phyloP scores from a whole-genome alignment of 2,329 filamentous ascomycete species.

The Fusarium scirpi region DNA sequence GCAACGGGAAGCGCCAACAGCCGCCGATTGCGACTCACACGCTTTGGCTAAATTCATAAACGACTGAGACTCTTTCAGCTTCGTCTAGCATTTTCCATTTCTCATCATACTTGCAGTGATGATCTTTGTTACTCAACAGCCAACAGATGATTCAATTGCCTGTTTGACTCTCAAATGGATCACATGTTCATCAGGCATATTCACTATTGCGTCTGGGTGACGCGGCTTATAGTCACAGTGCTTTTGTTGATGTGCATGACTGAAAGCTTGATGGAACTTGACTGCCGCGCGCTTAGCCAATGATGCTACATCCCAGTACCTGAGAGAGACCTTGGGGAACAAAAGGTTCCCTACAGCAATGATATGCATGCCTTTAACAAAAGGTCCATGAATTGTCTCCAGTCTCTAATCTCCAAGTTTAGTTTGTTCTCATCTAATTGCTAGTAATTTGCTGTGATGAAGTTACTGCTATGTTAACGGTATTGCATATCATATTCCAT shows the following conservation, averaged over 20 bases:
- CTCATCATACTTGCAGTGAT: conserved; percentile 1
- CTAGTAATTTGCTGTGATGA: not conserved
- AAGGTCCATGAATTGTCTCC: not conserved
- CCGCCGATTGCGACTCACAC: conserved; percentile 28
- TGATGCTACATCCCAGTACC: not conserved
- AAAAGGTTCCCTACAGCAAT: not conserved
- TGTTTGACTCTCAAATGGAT: conserved; percentile 4
- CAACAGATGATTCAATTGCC: conserved; percentile 7
- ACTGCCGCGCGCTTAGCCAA: conserved; percentile 41
- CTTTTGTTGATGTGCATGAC: not conserved
- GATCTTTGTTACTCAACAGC: not conserved
- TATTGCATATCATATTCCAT: not conserved
- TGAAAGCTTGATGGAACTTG: conserved; percentile 11
- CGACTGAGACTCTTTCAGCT: not conserved
- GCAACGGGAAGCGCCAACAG: conserved; percentile 36
- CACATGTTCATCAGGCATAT: conserved; percentile 20
- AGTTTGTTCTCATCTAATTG: not conserved
- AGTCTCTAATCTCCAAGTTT: not conserved
- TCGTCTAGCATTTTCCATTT: conserved; percentile 8
- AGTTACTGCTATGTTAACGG: too few relatives aligned
- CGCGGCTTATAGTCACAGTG: conserved; percentile 12
- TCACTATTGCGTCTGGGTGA: conserved; percentile 14
- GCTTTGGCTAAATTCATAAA: conserved; percentile 21
- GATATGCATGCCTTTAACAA: not conserved
- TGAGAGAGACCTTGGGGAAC: too few relatives aligned